phyloP scores from a whole-genome alignment of 2,329 filamentous ascomycete species.

The Coccinonectria pachysandricola region DNA sequence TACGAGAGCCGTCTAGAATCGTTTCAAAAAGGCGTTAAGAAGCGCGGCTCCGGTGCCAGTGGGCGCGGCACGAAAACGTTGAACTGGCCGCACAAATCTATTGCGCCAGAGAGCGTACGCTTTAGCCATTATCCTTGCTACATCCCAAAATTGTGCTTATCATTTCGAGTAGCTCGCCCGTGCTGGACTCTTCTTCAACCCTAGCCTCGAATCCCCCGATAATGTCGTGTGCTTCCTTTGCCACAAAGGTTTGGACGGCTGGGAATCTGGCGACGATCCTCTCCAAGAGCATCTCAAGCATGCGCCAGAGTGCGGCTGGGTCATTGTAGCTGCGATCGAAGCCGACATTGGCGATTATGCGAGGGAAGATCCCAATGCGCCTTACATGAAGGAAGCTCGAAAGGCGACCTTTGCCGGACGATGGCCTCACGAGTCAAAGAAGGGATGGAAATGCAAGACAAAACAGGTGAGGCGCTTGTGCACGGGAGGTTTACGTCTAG shows the following conservation, averaged over 20 bases:
- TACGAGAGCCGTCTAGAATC: slow-evolving; percentile 70
- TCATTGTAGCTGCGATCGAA: slow-evolving; percentile 56
- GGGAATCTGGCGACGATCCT: slow-evolving; percentile 80
- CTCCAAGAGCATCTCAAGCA: slow-evolving; percentile 78
- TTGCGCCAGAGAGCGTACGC: slow-evolving; percentile 22
- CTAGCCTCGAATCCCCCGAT: slow-evolving; percentile 64
- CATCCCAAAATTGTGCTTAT: slow-evolving; percentile 12
- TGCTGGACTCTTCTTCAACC: slow-evolving; percentile 86
- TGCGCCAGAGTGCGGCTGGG: slow-evolving; percentile 77
- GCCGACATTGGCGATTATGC: slow-evolving; percentile 51
- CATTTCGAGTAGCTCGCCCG: slow-evolving; percentile 58
- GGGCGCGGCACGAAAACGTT: slow-evolving; percentile 40
- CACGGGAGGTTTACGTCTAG: too few relatives aligned
- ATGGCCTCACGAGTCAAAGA: slow-evolving; percentile 86
- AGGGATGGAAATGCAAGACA: slow-evolving; percentile 79
- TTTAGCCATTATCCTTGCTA: slow-evolving; percentile 3
- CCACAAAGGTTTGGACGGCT: slow-evolving; percentile 73
- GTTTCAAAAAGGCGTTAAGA: slow-evolving; percentile 60
- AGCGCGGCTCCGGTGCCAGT: slow-evolving; percentile 57
- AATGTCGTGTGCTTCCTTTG: slow-evolving; percentile 89
- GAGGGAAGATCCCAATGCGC: slow-evolving; percentile 63
- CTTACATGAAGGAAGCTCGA: slow-evolving; percentile 65
- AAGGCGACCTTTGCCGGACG: slow-evolving; percentile 70
- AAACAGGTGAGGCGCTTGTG: slow-evolving; percentile 54
- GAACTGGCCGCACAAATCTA: slow-evolving; percentile 64